These are phyloP conservation scores for Ustilago nuda DNA, from an alignment of 1,284 basidiomycete species.

Conservation along the genomic window DNA sequence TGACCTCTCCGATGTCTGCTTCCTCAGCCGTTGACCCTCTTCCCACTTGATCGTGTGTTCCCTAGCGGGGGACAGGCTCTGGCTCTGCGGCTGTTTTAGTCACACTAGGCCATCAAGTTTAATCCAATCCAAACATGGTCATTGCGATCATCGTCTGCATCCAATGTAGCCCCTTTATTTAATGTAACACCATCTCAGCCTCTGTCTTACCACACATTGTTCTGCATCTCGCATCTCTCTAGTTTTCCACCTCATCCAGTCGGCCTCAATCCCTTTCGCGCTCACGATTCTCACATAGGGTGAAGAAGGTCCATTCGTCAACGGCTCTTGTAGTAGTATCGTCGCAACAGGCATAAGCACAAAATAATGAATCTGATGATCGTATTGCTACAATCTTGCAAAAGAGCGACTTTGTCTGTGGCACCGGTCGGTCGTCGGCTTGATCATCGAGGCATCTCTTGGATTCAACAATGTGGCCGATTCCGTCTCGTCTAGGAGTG, in stretches of 20 bases:
- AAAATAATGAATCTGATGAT: constrained; percentile 31
- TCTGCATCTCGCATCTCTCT: constrained; percentile 30
- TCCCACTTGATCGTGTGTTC: constrained; percentile 26
- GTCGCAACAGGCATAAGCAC: constrained; percentile 32
- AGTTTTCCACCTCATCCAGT: constrained; percentile 32
- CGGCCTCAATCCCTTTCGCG: constrained; percentile 26
- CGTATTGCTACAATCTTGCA: constrained; percentile 1
- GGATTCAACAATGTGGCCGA: background rate
- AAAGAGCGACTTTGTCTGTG: background rate
- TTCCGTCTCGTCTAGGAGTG: background rate
- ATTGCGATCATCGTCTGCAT: constrained; percentile 5
- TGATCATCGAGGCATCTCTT: background rate
- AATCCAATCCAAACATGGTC: constrained; percentile 7
- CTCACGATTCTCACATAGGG: constrained; percentile 25
- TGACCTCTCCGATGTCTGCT: constrained; percentile 34
- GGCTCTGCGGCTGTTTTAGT: constrained; percentile 37
- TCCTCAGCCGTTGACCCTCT: constrained; percentile 41
- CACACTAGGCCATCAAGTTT: background rate
- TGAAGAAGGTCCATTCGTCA: constrained; percentile 27
- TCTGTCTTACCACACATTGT: background rate
- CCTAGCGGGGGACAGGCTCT: constrained; percentile 28
- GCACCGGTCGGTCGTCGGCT: background rate
- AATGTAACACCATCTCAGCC: constrained; percentile 25
- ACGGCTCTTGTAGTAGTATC: constrained; percentile 50
- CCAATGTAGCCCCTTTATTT: background rate